A percentile compares a stretch with the other conserved stretches of the same genome.
These are phyloP conservation scores for Ustilago nuda DNA, from an alignment of 1,284 basidiomycete species.

Conservation along the genomic window DNA sequence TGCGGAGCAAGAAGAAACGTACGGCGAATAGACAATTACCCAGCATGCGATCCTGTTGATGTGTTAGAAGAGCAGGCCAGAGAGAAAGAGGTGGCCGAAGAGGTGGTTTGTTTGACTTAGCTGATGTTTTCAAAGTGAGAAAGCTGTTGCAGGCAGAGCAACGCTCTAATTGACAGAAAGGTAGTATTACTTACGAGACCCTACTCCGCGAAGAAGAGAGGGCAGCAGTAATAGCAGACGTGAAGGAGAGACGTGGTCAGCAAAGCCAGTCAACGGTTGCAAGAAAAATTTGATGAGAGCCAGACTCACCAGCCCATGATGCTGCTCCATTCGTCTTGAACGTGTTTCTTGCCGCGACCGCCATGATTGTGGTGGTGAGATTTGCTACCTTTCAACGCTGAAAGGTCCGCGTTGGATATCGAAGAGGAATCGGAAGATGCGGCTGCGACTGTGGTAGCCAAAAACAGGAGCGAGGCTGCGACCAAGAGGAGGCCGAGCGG, in stretches of 20 bases:
- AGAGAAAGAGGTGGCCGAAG: constrained; percentile 10
- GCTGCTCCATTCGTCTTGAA: constrained; percentile 50
- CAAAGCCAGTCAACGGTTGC: not conserved
- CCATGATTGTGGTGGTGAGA: constrained; percentile 10
- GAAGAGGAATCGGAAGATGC: constrained; percentile 7
- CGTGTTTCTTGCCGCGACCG: constrained; percentile 13
- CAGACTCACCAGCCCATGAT: constrained; percentile 56
- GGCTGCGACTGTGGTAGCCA: constrained; percentile 17
- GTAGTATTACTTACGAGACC: constrained; percentile 44
- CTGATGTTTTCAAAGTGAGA: constrained; percentile 22
- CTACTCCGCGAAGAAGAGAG: constrained; percentile 25
- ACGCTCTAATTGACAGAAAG: not conserved
- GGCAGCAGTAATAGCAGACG: constrained; percentile 7
- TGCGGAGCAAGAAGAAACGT: constrained; percentile 38
- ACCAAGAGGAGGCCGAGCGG: constrained; percentile 26
- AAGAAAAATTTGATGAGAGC: not conserved
- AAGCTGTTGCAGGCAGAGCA: not conserved
- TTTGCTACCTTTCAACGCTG: constrained; percentile 15
- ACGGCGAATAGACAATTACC: constrained; percentile 69
- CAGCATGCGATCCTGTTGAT: constrained; percentile 63
- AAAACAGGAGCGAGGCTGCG: constrained; percentile 28
- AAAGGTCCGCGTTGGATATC: constrained; percentile 20
- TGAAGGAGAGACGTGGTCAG: constrained; percentile 2
- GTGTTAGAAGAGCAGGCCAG: not conserved
- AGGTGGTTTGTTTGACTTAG: constrained; percentile 32